phyloP scores from a whole-genome alignment of 2,329 filamentous ascomycete species.

The Trichoderma hamatum region DNA sequence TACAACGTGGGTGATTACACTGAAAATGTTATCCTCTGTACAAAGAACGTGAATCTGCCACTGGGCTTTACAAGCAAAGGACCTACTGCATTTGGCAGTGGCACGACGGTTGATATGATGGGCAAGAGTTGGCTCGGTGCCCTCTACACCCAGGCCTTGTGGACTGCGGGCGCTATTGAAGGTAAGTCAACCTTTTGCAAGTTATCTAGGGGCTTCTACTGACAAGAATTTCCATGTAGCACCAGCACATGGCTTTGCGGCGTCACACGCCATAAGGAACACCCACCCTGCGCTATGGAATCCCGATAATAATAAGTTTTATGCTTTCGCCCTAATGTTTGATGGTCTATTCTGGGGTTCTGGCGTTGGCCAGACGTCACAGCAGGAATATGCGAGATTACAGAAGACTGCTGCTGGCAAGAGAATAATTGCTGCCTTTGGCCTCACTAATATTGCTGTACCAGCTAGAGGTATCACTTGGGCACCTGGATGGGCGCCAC shows the following conservation, averaged over 20 bases:
- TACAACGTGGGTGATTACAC: too few relatives aligned
- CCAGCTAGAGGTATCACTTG: neutral
- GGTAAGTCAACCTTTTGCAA: neutral
- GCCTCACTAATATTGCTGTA: neutral
- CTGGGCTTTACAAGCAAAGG: neutral
- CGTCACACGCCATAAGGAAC: neutral
- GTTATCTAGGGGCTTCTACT: neutral
- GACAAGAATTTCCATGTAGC: neutral
- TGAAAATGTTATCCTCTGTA: neutral
- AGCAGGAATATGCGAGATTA: constrained; percentile 1
- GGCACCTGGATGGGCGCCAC: neutral
- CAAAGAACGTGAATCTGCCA: neutral
- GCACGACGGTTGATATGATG: neutral
- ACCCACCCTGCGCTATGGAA: neutral
- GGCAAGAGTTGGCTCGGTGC: constrained; percentile 2
- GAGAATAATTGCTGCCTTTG: neutral
- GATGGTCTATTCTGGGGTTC: neutral
- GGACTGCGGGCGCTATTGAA: neutral
- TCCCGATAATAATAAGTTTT: neutral
- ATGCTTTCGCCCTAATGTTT: neutral
- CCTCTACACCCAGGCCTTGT: neutral
- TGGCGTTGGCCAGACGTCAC: neutral
- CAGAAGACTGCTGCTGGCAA: neutral
- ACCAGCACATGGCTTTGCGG: neutral
- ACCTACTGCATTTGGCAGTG: neutral